phyloP scores from a whole-genome alignment of 129 eudicot genomes.

The Glebionis coronaria region DNA sequence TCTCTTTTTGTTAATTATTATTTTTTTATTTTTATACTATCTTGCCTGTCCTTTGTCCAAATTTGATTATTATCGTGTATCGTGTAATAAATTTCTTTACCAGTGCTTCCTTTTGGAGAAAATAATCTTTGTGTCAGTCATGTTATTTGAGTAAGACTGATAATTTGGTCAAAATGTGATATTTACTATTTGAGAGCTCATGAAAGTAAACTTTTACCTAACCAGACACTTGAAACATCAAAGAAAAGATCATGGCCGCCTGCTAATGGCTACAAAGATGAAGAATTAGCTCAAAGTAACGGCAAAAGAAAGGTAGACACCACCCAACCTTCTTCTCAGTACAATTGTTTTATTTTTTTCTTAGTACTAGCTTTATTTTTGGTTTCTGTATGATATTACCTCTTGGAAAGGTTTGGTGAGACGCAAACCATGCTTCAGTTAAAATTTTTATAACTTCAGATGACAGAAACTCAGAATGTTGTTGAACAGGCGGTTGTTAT shows the following conservation, averaged over 20 bases:
- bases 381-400: not conserved
- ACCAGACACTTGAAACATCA: constrained; percentile 42
- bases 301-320: constrained; percentile 46
- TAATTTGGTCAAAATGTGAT: not conserved
- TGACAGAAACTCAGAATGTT: constrained; percentile 17
- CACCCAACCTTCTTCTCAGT: not conserved
- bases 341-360: not conserved
- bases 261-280: constrained; percentile 31
- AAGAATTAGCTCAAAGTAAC: constrained; percentile 31
- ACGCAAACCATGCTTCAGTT: constrained; percentile 12
- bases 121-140: constrained; percentile 5
- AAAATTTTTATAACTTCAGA: constrained; percentile 14
- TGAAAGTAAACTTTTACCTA: not conserved
- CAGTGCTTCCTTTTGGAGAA: not conserved
- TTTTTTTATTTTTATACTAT: no score
- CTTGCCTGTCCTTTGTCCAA: no score
- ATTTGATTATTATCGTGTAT: no score
- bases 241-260: constrained; percentile 39
- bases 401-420: constrained; percentile 3
- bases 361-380: no score
- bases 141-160: not conserved
- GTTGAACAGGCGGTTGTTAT: constrained; percentile 51
- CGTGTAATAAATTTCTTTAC: not conserved
- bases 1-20: not conserved
- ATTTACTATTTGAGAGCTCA: constrained; percentile 9